Evolutionary conservation across 2,329 filamentous ascomycete species (phyloP).

Genomic region (Talaromyces albobiverticillius): DNA sequence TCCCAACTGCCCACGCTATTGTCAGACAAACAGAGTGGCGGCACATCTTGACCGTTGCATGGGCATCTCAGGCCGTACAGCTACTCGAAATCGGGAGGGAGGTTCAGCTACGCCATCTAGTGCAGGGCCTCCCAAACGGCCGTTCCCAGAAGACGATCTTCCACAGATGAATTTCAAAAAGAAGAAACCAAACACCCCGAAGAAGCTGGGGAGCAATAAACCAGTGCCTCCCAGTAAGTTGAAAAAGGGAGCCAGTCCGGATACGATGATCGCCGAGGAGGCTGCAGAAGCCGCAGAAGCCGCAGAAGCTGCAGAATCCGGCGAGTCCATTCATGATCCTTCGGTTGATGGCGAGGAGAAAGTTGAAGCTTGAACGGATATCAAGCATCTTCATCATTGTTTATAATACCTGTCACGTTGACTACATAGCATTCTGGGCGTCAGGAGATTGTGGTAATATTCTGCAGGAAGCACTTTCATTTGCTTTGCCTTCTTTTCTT

Average conservation of each 20-base stretch:
- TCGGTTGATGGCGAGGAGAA: conserved; percentile 28
- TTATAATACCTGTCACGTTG: conserved; percentile 9
- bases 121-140: conserved; percentile 30
- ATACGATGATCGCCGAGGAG: conserved; percentile 28
- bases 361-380: conserved; percentile 30
- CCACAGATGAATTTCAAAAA: conserved; percentile 46
- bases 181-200: conserved; percentile 44
- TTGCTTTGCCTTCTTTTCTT: background rate
- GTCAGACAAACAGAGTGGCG: conserved; percentile 60
- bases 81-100: conserved; percentile 40
- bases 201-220: conserved; percentile 36
- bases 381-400: conserved; percentile 2
- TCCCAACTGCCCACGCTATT: conserved; percentile 59
- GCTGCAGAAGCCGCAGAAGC: conserved; percentile 28
- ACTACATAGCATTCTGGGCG: conserved; percentile 14
- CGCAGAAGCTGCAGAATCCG: conserved; percentile 9
- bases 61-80: conserved; percentile 54
- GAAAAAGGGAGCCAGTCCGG: conserved; percentile 40
- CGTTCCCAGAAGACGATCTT: conserved; percentile 41
- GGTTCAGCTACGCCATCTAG: conserved; percentile 23
- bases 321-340: conserved; percentile 10
- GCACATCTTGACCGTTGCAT: conserved; percentile 62
- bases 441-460: conserved; percentile 10
- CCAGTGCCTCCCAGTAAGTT: conserved; percentile 38
- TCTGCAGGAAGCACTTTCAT: background rate